phyloP scores from a whole-genome alignment of 305 asterid genomes.

The Solanum chacoense region DNA sequence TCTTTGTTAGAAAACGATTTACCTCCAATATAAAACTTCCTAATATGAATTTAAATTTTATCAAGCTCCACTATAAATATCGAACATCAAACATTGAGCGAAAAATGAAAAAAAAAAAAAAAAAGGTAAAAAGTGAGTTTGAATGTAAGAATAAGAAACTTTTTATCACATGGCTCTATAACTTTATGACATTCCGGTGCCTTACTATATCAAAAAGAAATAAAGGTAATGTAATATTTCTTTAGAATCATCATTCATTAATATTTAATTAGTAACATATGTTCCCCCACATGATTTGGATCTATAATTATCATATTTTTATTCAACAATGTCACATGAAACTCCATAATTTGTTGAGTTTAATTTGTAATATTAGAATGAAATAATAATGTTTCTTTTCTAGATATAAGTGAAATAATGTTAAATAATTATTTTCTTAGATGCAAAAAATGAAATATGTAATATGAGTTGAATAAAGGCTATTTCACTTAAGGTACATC shows the following conservation, averaged over 20 bases:
- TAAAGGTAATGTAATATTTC: neutral
- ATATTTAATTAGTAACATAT: neutral
- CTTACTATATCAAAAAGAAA: neutral
- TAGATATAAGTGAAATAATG: neutral
- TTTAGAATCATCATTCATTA: neutral
- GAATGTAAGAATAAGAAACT: no score
- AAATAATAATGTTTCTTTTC: neutral
- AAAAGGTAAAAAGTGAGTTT: no score
- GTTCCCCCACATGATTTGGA: neutral
- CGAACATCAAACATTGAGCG: rapidly evolving
- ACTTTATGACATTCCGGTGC: neutral
- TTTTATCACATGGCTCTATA: no score
- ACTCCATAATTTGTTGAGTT: neutral
- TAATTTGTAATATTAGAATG: neutral
- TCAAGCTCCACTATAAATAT: no score
- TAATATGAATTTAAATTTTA: no score
- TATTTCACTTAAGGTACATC: no score
- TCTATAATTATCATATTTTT: neutral
- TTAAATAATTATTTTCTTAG: neutral
- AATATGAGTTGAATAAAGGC: no score
- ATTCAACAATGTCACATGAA: neutral
- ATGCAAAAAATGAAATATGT: neutral
- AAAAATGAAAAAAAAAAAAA: no score
- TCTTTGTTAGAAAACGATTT: rapidly evolving
- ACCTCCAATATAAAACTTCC: no score